Evolutionary conservation across 179 eudicot species (phyloP).

Genomic region (Silene coronaria): DNA sequence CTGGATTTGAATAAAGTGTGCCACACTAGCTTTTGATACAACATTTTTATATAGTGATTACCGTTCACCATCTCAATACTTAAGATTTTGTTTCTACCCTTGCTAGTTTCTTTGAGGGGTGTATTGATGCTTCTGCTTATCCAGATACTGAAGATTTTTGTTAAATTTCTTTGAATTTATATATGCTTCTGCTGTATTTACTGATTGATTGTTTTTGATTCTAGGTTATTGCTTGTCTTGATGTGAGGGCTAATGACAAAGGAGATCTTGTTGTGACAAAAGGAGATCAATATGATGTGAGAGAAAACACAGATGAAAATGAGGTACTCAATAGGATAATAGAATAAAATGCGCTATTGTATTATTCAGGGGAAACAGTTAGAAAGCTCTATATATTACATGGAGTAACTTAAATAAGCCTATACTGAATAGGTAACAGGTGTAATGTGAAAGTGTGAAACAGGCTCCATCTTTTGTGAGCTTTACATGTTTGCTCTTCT

Average conservation of each 20-base stretch:
- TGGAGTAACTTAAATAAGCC: no score
- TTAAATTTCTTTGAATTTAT: not conserved
- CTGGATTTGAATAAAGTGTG: not conserved
- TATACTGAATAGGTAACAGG: not conserved
- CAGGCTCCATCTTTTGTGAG: not conserved
- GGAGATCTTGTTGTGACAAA: conserved; percentile 98
- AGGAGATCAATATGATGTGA: conserved; percentile 98
- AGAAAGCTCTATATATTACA: not conserved
- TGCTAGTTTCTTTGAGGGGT: not conserved
- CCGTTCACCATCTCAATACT: not conserved
- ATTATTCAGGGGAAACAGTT: not conserved
- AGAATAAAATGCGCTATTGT: not conserved
- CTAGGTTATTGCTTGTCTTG: conserved; percentile 98
- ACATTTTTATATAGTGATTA: not conserved
- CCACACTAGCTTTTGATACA: not conserved
- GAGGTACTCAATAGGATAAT: conserved; percentile 46
- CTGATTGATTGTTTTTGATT: conserved; percentile 3
- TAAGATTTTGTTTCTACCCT: not conserved
- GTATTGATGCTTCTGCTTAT: not conserved
- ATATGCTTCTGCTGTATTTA: conserved; percentile 1
- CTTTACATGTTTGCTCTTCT: not conserved
- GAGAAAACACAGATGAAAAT: conserved; percentile 71
- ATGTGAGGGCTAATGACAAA: conserved; percentile 87
- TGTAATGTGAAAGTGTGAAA: conserved; percentile 8
- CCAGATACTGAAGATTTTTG: not conserved